Conservation (phyloP, 2,329 filamentous ascomycete species). For the Albophoma yamanashiensis region DNA sequence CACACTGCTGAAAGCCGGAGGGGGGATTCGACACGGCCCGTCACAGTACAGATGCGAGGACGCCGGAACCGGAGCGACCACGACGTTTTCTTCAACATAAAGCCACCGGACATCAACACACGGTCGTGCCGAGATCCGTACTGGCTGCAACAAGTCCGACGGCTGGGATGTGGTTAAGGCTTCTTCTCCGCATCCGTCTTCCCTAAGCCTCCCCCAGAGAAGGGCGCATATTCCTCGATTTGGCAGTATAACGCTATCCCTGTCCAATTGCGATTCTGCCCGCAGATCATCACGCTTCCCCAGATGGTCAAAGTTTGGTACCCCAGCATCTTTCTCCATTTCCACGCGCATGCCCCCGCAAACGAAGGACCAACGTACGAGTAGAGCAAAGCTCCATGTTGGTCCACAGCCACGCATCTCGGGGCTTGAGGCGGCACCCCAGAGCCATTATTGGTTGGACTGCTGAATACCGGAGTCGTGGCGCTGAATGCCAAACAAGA, state of each 20-base stretch:
- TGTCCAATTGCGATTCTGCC: not conserved
- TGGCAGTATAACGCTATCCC: not conserved
- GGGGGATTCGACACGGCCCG: not conserved
- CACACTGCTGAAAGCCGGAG: not conserved
- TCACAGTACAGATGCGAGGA: not conserved
- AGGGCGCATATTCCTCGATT: not conserved
- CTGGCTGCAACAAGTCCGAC: not conserved
- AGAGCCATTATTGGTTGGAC: not conserved
- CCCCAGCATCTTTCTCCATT: not conserved
- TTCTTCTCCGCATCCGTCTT: not conserved
- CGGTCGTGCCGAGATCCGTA: not conserved
- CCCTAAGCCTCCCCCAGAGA: not conserved
- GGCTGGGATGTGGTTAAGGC: not conserved
- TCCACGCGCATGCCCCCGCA: not conserved
- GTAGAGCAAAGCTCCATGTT: not conserved
- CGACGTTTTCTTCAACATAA: not conserved
- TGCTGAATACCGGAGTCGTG: not conserved
- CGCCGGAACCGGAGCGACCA: not conserved
- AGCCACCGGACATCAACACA: not conserved
- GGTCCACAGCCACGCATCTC: not conserved
- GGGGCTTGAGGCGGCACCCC: not conserved
- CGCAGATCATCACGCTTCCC: not conserved
- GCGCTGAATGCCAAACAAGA: not conserved
- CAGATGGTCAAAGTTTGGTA: not conserved
- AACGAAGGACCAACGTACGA: not conserved